Evolutionary conservation across 2,329 filamentous ascomycete species (phyloP).

Genomic region (Sporothrix brasiliensis): DNA sequence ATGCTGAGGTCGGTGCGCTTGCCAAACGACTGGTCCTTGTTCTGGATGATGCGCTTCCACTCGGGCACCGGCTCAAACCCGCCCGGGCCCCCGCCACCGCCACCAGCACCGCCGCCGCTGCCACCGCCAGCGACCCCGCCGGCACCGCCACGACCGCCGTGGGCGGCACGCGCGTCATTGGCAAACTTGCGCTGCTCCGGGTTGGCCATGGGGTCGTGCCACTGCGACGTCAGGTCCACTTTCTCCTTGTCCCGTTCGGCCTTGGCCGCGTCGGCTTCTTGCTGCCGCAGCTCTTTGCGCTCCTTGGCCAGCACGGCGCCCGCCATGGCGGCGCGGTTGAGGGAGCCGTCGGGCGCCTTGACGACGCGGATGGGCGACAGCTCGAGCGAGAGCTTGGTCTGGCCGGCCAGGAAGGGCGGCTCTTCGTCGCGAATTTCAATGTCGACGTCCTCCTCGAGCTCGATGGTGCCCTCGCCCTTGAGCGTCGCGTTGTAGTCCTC

Average conservation of each 20-base stretch:
- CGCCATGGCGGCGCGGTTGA: slow-evolving; percentile 95
- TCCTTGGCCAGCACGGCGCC: slow-evolving; percentile 88
- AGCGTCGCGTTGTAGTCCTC: slow-evolving; percentile 90
- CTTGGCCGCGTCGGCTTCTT: slow-evolving; percentile 80
- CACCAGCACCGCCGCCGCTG: background rate
- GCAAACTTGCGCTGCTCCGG: slow-evolving; percentile 87
- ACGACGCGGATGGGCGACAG: slow-evolving; percentile 94
- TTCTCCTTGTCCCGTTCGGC: slow-evolving; percentile 78
- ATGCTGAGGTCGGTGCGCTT: slow-evolving; percentile 90
- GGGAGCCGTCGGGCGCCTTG: slow-evolving; percentile 96
- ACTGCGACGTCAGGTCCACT: slow-evolving; percentile 84
- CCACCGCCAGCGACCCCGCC: slow-evolving; percentile 9
- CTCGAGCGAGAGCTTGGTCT: slow-evolving; percentile 95
- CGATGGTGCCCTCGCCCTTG: slow-evolving; percentile 81
- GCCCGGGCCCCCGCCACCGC: slow-evolving; percentile 13
- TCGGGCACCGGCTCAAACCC: slow-evolving; percentile 71
- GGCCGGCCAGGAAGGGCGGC: slow-evolving; percentile 90
- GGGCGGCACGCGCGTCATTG: slow-evolving; percentile 73
- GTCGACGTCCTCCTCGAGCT: slow-evolving; percentile 94
- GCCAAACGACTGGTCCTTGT: slow-evolving; percentile 77
- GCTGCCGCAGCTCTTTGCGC: slow-evolving; percentile 81
- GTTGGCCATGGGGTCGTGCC: slow-evolving; percentile 95
- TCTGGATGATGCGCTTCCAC: slow-evolving; percentile 84
- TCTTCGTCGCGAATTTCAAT: slow-evolving; percentile 97
- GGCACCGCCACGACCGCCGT: slow-evolving; percentile 46